Evolutionary conservation across 1,284 basidiomycete genomes (phyloP).

Genomic region (Rhodotorula sp.): DNA sequence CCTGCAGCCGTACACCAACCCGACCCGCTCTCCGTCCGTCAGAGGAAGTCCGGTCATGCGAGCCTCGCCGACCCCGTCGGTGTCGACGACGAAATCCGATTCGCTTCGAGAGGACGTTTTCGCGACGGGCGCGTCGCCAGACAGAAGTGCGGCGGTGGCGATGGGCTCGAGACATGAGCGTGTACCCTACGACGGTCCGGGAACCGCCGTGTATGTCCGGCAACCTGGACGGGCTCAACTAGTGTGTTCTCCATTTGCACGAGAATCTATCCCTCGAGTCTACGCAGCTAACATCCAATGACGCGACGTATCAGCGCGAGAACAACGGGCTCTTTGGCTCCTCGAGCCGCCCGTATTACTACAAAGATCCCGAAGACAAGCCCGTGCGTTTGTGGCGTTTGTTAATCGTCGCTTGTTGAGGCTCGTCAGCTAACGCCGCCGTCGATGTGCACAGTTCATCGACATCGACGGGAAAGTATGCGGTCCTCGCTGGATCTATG

Average conservation of each 20-base stretch:
- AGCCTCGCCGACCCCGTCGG: background rate
- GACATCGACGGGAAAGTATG: constrained; percentile 37
- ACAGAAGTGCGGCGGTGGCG: constrained; percentile 3
- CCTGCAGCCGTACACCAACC: constrained; percentile 19
- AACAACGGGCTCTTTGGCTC: constrained; percentile 34
- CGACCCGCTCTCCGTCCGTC: background rate
- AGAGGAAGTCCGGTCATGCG: background rate
- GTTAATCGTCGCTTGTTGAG: too few species aligned
- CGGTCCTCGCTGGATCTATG: constrained; percentile 35
- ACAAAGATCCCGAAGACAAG: constrained; percentile 21
- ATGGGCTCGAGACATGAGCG: constrained; percentile 31
- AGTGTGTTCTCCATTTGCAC: constrained; percentile 1
- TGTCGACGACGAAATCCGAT: background rate
- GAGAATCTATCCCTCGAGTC: background rate
- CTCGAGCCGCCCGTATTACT: constrained; percentile 32
- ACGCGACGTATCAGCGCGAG: constrained; percentile 20
- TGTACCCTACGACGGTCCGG: constrained; percentile 33
- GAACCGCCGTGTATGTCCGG: constrained; percentile 30
- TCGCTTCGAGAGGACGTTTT: background rate
- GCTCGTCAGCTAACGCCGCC: background rate
- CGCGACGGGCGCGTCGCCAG: background rate
- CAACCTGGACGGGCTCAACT: constrained; percentile 35
- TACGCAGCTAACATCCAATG: too few species aligned
- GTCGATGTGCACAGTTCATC: constrained; percentile 14
- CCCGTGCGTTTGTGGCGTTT: background rate